Conservation (phyloP, 805 yeast genomes). For the Blastobotrys attinorum region DNA sequence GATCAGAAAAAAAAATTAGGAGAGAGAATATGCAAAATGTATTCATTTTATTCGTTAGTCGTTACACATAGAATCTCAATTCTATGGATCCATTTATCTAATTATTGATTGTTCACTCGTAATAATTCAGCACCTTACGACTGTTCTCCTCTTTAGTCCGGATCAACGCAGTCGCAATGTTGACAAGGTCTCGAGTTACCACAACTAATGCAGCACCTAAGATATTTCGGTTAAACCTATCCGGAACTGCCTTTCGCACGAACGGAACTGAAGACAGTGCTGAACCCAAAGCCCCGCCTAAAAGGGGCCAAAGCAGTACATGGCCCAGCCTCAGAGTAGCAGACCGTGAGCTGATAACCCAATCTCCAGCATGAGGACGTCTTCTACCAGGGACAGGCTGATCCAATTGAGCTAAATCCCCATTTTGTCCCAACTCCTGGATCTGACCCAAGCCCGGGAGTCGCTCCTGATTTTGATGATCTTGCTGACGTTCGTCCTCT, state of each 20-base stretch:
- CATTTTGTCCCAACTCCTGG: background rate
- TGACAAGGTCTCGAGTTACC: slow-evolving; percentile 18
- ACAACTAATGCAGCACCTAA: slow-evolving; percentile 20
- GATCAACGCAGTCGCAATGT: slow-evolving; percentile 19
- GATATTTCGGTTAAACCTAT: slow-evolving; percentile 19
- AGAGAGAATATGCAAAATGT: too few relatives aligned
- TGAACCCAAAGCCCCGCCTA: slow-evolving; percentile 16
- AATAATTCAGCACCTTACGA: slow-evolving; percentile 14
- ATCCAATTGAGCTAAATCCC: background rate
- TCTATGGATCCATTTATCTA: too few relatives aligned
- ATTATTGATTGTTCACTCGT: too few relatives aligned
- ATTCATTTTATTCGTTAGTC: too few relatives aligned
- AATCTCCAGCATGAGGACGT: slow-evolving; percentile 9
- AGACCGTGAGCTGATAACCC: slow-evolving; percentile 15
- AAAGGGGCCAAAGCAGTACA: slow-evolving; percentile 15
- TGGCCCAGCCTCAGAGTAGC: slow-evolving; percentile 12
- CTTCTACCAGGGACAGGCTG: too few relatives aligned
- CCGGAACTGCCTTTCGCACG: slow-evolving; percentile 13
- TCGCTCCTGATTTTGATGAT: background rate
- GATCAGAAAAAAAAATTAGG: too few relatives aligned
- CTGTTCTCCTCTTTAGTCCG: slow-evolving; percentile 11
- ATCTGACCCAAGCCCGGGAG: background rate
- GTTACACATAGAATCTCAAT: too few relatives aligned
- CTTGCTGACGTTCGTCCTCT: background rate
- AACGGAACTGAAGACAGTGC: slow-evolving; percentile 11